phyloP scores from a whole-genome alignment of 169 alveolate genomes.

The Plasmodium gonderi region DNA sequence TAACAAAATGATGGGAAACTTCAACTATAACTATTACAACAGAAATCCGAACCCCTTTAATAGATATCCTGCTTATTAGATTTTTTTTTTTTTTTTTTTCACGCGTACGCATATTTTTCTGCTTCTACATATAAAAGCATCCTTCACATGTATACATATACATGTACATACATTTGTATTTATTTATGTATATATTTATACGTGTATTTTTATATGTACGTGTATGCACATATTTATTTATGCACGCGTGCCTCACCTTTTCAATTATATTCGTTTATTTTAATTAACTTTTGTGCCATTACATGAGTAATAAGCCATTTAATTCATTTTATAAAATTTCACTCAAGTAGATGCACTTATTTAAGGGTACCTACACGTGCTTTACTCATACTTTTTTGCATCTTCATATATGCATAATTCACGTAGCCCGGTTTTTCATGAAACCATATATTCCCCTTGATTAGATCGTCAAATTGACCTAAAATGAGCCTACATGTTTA shows the following conservation, averaged over 20 bases:
- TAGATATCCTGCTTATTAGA: constrained; percentile 62
- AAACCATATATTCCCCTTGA: neutral
- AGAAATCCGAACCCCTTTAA: constrained; percentile 69
- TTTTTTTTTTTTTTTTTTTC: neutral
- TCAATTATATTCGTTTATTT: constrained; percentile 17
- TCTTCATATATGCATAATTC: neutral
- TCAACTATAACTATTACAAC: constrained; percentile 52
- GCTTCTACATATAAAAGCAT: neutral
- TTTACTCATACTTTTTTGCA: no score
- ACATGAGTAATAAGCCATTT: constrained; percentile 40
- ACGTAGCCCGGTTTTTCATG: neutral
- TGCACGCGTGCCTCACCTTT: neutral
- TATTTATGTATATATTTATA: neutral
- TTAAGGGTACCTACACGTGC: neutral
- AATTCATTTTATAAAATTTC: constrained; percentile 11
- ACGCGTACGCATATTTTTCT: neutral
- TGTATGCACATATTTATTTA: neutral
- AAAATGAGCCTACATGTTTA: constrained; percentile 1
- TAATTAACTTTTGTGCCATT: constrained; percentile 24
- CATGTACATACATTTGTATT: neutral
- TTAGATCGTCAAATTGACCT: neutral
- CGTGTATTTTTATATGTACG: neutral
- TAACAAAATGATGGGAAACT: constrained; percentile 39
- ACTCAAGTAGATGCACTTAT: neutral
- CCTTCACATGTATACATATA: neutral